A percentile compares a stretch with the other conserved stretches of the same genome.
Evolutionary conservation across 345 rosid genomes (phyloP).

Genomic region (Trapa incisa): DNA sequence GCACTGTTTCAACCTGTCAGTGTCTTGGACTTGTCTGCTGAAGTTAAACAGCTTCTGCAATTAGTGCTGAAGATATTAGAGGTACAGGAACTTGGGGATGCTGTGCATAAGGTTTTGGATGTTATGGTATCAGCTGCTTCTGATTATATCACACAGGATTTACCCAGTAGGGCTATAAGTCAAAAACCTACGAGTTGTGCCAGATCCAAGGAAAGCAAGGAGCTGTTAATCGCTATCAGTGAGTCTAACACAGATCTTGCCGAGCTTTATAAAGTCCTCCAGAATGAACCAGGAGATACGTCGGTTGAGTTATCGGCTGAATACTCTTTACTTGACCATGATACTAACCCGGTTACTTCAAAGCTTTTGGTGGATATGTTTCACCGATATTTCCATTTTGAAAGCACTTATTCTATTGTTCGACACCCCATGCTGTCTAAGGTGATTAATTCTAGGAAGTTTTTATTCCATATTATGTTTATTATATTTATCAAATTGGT

Average conservation of each 20-base stretch:
- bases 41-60: constrained; percentile 63
- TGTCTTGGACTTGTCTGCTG: constrained; percentile 46
- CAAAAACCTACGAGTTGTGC: constrained; percentile 27
- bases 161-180: constrained; percentile 21
- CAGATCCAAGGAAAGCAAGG: constrained; percentile 31
- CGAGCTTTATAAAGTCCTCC: constrained; percentile 34
- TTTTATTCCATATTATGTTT: not conserved
- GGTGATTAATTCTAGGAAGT: constrained; percentile 26
- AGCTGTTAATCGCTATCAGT: constrained; percentile 25
- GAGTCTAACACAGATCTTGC: constrained; percentile 47
- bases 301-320: constrained; percentile 26
- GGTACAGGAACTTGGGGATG: constrained; percentile 31
- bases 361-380: constrained; percentile 60
- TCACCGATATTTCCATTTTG: constrained; percentile 31
- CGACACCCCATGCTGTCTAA: constrained; percentile 41
- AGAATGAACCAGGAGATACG: constrained; percentile 28
- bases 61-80: constrained; percentile 50
- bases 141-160: constrained; percentile 35
- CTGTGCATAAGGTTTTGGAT: constrained; percentile 38
- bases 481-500: not conserved
- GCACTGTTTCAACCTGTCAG: constrained; percentile 47
- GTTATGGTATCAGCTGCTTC: constrained; percentile 45
- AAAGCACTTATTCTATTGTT: constrained; percentile 9
- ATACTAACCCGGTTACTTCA: constrained; percentile 41
- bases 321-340: constrained; percentile 38